Percentiles rank a stretch among this genome's conserved stretches.
Evolutionary conservation across 345 rosid species (phyloP).

Genomic region (Mercurialis annua): DNA sequence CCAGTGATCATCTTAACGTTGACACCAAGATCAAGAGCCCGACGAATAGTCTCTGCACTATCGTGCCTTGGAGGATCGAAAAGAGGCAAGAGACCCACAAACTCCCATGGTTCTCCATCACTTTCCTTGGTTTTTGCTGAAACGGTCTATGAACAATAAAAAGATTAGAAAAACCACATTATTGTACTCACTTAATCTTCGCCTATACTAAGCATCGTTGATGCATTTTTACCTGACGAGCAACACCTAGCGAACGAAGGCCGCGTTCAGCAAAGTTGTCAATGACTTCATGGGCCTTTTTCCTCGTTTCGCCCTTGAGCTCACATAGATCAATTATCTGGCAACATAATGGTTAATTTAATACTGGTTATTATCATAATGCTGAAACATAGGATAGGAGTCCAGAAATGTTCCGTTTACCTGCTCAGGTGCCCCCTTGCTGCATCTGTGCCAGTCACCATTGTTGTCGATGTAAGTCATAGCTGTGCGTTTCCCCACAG

Average conservation of each 20-base stretch:
- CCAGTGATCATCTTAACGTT: conserved; percentile 96
- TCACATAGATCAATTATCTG: conserved; percentile 77
- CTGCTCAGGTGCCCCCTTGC: conserved; percentile 98
- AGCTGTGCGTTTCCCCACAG: conserved; percentile 91
- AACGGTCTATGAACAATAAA: conserved; percentile 37
- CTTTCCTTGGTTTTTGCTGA: conserved; percentile 78
- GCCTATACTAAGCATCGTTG: not conserved
- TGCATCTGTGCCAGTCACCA: conserved; percentile 75
- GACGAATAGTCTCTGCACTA: conserved; percentile 91
- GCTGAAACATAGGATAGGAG: too few relatives aligned
- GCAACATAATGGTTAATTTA: not conserved
- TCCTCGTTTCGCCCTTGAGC: conserved; percentile 48
- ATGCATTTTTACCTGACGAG: conserved; percentile 48
- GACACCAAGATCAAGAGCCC: conserved; percentile 87
- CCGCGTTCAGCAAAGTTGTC: conserved; percentile 73
- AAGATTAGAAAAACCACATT: not conserved
- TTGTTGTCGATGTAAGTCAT: conserved; percentile 67
- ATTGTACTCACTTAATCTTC: not conserved
- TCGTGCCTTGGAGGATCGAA: conserved; percentile 98
- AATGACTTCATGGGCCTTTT: conserved; percentile 59
- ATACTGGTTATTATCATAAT: too few relatives aligned
- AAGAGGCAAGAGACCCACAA: conserved; percentile 88
- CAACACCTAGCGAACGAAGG: conserved; percentile 76
- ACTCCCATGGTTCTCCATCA: conserved; percentile 74
- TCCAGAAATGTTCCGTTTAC: conserved; percentile 27